These are phyloP conservation scores for Angophora floribunda DNA, from an alignment of 345 rosid species.

Conservation along the genomic window DNA sequence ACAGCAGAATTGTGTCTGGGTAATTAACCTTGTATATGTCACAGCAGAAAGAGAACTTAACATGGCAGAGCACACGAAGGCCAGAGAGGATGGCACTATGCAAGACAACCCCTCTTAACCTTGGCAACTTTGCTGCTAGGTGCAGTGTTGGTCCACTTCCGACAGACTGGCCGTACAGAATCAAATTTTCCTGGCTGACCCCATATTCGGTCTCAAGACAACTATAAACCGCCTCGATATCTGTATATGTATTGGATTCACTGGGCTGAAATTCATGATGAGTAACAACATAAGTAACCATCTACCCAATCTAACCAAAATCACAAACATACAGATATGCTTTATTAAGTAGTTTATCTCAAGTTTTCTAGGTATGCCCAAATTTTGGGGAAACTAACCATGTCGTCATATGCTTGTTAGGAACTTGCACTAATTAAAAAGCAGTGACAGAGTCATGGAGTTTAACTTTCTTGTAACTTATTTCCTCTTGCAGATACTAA, in stretches of 20 bases:
- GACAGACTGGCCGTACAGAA: slow-evolving; percentile 94
- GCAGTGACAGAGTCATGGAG: neutral
- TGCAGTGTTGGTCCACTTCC: slow-evolving; percentile 98
- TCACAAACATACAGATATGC: neutral
- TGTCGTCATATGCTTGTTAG: neutral
- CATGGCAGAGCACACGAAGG: slow-evolving; percentile 97
- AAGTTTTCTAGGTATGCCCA: neutral
- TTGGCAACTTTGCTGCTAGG: slow-evolving; percentile 90
- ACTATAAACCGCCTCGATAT: slow-evolving; percentile 92
- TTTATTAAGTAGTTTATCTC: neutral
- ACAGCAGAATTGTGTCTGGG: neutral
- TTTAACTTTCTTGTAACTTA: neutral
- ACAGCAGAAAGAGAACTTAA: slow-evolving; percentile 71
- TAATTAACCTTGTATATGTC: slow-evolving; percentile 73
- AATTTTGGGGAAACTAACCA: neutral
- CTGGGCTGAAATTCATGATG: slow-evolving; percentile 57
- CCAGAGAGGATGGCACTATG: slow-evolving; percentile 99
- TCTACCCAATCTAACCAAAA: neutral
- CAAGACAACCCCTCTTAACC: slow-evolving; percentile 94
- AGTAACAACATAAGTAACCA: neutral
- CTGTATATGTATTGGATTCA: slow-evolving; percentile 88
- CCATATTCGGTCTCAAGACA: slow-evolving; percentile 93
- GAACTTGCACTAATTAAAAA: neutral
- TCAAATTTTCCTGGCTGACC: slow-evolving; percentile 80
- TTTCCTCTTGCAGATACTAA: neutral